Base-by-base conservation (phyloP, 1,284 basidiomycete species). In the Ceratobasidium sp. region DNA sequence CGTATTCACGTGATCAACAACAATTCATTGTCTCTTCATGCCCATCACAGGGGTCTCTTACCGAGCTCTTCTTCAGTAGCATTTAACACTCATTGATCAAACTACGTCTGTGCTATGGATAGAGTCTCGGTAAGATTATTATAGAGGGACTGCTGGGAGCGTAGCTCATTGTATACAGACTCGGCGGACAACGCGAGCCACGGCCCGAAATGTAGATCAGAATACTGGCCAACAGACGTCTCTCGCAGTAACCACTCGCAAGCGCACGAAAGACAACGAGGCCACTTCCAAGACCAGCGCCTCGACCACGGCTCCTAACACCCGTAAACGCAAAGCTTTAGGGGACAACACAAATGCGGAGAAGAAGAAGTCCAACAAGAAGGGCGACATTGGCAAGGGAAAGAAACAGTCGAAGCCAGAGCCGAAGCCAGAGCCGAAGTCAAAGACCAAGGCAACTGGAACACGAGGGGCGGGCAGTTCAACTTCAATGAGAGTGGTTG, bases 281-380 rank as follows among this genome's bases (percentile, higher is more conserved):
- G 10, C 47, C 12, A 27, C n/a, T 7, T 4, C 47, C 6, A 50
- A 50, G 25, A 25, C 6, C 12, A 5, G 10, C 22, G 20, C 56
- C 35, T 58, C 56, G 1, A 58, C 56, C 25, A 42, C 56, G 15
- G 60, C 47, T 3, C 15, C 35, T 40, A 45, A 27, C 27, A 47
- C 45, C 8, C 60, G 45, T 17, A 64, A 64, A 40, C 60, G 60
- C 32, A 50, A 45, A 34, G 60, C 47, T 13, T 50, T 64, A 10
- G 34, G 32, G 32, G 60, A 64, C 32, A 64, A 52, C 34, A 64
- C 60, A 32, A 64, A 64, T 27, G 60, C 60, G 2, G 60, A 64
- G 40, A 64, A 64, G 60, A 64, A 50, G 47, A 64, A 52, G 34
- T 35, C 20, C 15, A 17, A 34, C 5, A 50, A 50, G 31, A 52